These are phyloP conservation scores for Ascobolus immersus DNA, from an alignment of 495 filamentous ascomycete species.

Conservation along the genomic window DNA sequence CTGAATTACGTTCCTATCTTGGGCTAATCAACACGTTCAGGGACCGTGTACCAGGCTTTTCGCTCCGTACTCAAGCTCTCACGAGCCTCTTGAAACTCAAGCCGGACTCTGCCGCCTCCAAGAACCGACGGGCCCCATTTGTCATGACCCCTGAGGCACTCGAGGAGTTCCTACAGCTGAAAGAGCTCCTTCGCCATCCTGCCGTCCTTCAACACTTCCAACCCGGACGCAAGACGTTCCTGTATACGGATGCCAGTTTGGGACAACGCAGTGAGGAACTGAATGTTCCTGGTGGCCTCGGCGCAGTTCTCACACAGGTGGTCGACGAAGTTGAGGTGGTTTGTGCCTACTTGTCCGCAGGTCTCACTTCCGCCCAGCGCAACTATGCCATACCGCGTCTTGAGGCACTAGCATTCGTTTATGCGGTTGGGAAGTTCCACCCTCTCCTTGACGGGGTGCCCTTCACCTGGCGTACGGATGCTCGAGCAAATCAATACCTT, in stretches of 20 bases:
- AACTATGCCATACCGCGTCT: not conserved
- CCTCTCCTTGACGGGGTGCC: not conserved
- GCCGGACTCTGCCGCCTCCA: too few species aligned
- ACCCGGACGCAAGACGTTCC: not conserved
- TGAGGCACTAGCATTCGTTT: not conserved
- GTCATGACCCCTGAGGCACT: not conserved
- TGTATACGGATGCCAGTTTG: slow-evolving; percentile 1
- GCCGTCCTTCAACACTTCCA: not conserved
- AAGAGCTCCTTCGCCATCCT: not conserved
- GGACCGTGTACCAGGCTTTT: not conserved
- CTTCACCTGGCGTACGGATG: slow-evolving; percentile 1
- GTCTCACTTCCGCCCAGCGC: not conserved
- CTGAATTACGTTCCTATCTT: not conserved
- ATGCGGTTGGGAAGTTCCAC: not conserved
- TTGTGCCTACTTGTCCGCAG: not conserved
- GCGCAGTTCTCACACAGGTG: too few species aligned
- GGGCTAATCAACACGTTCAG: not conserved
- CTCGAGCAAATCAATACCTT: not conserved
- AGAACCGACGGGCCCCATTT: too few species aligned
- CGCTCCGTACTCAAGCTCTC: not conserved
- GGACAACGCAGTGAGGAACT: too few species aligned
- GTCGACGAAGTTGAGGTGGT: too few species aligned
- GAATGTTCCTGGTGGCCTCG: too few species aligned
- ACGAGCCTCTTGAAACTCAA: not conserved
- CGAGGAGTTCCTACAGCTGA: not conserved